Evolutionary conservation across 768 basidiomycete species (phyloP), one percentile per base, ranked within the genome.

Genomic region (Tricholoma sp.): DNA sequence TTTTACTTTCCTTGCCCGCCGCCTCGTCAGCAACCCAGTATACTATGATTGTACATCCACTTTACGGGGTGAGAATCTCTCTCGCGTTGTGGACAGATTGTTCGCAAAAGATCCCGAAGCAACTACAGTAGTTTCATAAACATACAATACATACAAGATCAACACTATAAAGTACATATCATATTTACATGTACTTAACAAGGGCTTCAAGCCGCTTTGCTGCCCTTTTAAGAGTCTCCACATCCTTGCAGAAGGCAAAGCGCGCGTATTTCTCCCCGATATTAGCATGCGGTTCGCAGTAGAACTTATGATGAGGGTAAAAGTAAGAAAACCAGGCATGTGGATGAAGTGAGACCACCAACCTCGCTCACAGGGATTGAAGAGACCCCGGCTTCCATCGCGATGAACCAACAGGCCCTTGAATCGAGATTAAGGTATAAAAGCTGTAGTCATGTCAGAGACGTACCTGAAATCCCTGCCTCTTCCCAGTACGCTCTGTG

Each of bases 211-310:
- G 74, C n/a, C 92, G 82, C 65, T 90, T 86, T 20, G 85, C 87
- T n/a, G 97, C 97, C 18, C 73, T 76, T 57, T 75, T 80, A 13
- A 99, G 79, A 0, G 93, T 96, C 41, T 91, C 91, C 17, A 85
- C 60, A 64, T 98, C 96, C 68, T 99, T 99, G 79, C 97, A 98
- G 77, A 97, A 94, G 1, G 94, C 88, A 68, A 98, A 98, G 55
- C 93, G 83, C 18, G 82, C 85, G 66, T 87, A 96, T 48, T 77
- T 85, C 70, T 96, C 94, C 28, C 95, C 95, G 54, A 97, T 91
- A 56, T 72, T 71, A 28, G 85, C 80, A 66, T 98, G 95, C 55
- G 92, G 90, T 61, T 85, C 80, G 66, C 92, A 94, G 73, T 96
- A 98, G 73, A 98, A 98, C 91, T 49, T 95, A 34, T 29, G 17